Base-by-base conservation (phyloP, 768 basidiomycete species). In the Xerocomellus amylosporus region DNA sequence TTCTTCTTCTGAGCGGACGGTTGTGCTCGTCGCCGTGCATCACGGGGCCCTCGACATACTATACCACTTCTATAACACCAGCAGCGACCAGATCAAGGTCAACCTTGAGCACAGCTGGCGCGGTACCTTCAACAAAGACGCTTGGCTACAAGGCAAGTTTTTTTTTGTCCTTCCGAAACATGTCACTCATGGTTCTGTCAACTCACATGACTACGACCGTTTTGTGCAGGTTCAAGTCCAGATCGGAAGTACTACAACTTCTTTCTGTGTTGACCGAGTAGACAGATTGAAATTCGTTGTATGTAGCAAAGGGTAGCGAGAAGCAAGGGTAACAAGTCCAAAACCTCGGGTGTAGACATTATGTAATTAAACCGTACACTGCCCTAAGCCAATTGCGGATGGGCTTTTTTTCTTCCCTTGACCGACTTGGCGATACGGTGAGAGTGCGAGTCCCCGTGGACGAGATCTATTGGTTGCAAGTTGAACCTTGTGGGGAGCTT, bases 321-420 rank as follows among this genome's bases (percentile, higher is more conserved):
- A n/a, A n/a, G n/a, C n/a, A n/a, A n/a, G n/a, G n/a, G n/a, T n/a
- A n/a, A n/a, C n/a, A n/a, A n/a, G n/a, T n/a, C n/a, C n/a, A n/a
- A n/a, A n/a, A n/a, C n/a, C n/a, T n/a, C n/a, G n/a, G n/a, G n/a
- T n/a, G n/a, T n/a, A n/a, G n/a, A n/a, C n/a, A 26, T 49, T 51
- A 77, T 30, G 54, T 58, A n/a, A n/a, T n/a, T n/a, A n/a, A 57
- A 58, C 10, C 3, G n/a, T n/a, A n/a, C n/a, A 31, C 1, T 14
- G 36, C 47, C 53, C 56, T 49, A 55, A 5, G 37, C 20, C 12
- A 22, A 7, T 19, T 24, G 7, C n/a, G n/a, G n/a, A n/a, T 17
- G 10, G 22, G 15, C 20, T 24, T n/a, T n/a, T n/a, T n/a, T n/a
- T n/a, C n/a, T n/a, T n/a, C n/a, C n/a, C n/a, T n/a, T n/a, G n/a